Base-by-base conservation (phyloP, 1,139 yeast species). In the Debaryomycetaceae sp. region DNA sequence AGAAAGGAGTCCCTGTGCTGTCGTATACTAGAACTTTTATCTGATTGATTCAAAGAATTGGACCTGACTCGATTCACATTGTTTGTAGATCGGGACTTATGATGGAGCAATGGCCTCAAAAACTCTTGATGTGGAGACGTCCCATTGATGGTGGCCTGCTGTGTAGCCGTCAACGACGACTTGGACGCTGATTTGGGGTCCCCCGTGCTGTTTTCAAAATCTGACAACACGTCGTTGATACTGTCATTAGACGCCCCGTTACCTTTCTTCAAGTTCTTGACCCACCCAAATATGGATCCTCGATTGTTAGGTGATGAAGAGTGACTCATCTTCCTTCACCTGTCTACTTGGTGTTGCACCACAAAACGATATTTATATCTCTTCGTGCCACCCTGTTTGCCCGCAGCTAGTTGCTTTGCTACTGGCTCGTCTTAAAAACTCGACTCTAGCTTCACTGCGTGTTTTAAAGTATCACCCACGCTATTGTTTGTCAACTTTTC, bases 1-100 rank as follows among this genome's bases (percentile, higher is more conserved):
- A 80, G 58, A 51, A 79, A 79, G 11, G 78, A 70, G 55, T 79
- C 85, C 30, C 84, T 62, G 49, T 77, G 82, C 46, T 73, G 79
- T 50, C 80, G 66, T 26, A 79, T 66, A 51, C 55, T 65, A 41
- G 57, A 51, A 36, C 53, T 53, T 39, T 53, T 56, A 39, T 66
- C 71, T n/a, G 61, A 57, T 38, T 58, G 64, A 42, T 62, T 60
- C 26, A 62, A 57, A 11, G 73, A 63, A 47, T 64, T 58, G 40
- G 75, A 59, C 41, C 78, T 52, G 8, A 65, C 67, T 33, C 76
- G 48, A 43, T 64, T 61, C 36, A 75, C 75, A 45, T 75, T 71
- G 47, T 71, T 75, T 37, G 75, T 64, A 11, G 80, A 74, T 35
- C 78, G 60, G 14, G 78, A 67, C 50, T 76, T 76, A 51, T 74